These are phyloP conservation scores for Amauroascus niger DNA, from an alignment of 2,329 filamentous ascomycete genomes.

Conservation along the genomic window DNA sequence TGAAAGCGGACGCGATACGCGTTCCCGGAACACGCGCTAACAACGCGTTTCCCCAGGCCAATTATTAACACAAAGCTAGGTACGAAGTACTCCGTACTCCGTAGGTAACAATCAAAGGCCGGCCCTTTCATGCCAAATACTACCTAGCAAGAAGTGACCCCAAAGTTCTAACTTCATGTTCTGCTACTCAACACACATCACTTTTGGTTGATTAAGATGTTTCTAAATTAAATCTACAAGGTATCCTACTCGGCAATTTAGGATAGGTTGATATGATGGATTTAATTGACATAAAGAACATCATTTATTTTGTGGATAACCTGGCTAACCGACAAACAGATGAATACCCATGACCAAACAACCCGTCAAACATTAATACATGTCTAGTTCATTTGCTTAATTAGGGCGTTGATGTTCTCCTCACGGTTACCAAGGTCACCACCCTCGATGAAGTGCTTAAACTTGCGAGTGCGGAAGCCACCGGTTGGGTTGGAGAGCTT, in stretches of 20 bases:
- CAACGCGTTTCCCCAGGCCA: background rate
- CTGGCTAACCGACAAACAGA: background rate
- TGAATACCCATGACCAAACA: constrained; percentile 2
- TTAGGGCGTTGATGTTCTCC: constrained; percentile 91
- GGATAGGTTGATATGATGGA: background rate
- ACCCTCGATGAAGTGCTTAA: constrained; percentile 98
- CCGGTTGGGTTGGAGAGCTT: constrained; percentile 98
- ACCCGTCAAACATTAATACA: constrained; percentile 1
- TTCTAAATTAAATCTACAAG: too few species aligned
- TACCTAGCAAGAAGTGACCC: too few species aligned
- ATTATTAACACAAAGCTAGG: too few species aligned
- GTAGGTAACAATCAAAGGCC: too few species aligned
- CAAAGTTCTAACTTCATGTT: too few species aligned
- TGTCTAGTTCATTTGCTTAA: constrained; percentile 94
- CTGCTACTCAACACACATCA: too few species aligned
- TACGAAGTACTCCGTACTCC: too few species aligned
- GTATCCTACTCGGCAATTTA: background rate
- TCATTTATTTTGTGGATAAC: background rate
- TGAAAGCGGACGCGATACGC: constrained; percentile 8
- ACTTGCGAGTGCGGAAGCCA: constrained; percentile 93
- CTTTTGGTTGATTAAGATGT: too few species aligned
- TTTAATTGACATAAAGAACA: background rate
- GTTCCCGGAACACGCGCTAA: constrained; percentile 1
- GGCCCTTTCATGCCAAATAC: too few species aligned
- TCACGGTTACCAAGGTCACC: constrained; percentile 98